A percentile compares a stretch with the other conserved stretches of the same genome.
Evolutionary conservation across 371 early-diverging fungal genomes (phyloP).

Genomic region (Mortierella sp.): DNA sequence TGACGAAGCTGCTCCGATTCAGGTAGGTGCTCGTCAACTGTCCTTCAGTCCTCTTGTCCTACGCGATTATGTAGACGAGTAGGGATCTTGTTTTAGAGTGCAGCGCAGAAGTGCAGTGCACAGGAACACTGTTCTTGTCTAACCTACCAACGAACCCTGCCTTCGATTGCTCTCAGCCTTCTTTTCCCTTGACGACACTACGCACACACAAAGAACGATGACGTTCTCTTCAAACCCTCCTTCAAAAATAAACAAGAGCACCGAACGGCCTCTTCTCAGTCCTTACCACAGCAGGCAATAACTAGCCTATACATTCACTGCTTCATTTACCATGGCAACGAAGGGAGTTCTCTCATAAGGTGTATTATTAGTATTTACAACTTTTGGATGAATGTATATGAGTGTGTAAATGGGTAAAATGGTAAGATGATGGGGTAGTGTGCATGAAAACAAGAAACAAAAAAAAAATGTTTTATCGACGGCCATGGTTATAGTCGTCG

Average conservation of each 20-base stretch:
- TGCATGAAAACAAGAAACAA: background rate
- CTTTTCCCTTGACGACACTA: background rate
- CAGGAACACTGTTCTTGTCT: background rate
- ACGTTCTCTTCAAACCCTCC: background rate
- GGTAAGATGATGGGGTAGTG: background rate
- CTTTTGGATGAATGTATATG: background rate
- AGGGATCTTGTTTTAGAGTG: too few relatives aligned
- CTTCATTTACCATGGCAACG: background rate
- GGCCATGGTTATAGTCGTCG: slow-evolving; percentile 14
- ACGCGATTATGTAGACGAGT: too few relatives aligned
- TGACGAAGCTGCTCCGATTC: background rate
- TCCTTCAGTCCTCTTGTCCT: too few relatives aligned
- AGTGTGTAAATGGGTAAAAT: background rate
- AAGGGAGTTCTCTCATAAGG: background rate
- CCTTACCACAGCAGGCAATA: background rate
- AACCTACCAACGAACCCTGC: background rate
- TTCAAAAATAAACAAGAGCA: background rate
- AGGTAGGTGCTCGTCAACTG: background rate
- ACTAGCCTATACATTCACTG: background rate
- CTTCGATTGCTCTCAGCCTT: background rate
- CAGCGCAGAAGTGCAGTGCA: too few relatives aligned
- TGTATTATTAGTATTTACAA: background rate
- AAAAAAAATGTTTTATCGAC: background rate
- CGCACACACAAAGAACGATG: background rate
- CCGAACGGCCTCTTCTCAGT: too few relatives aligned